These are phyloP conservation scores for Rhizopus stolonifer DNA, from an alignment of 371 early-diverging fungal species.

Conservation along the genomic window DNA sequence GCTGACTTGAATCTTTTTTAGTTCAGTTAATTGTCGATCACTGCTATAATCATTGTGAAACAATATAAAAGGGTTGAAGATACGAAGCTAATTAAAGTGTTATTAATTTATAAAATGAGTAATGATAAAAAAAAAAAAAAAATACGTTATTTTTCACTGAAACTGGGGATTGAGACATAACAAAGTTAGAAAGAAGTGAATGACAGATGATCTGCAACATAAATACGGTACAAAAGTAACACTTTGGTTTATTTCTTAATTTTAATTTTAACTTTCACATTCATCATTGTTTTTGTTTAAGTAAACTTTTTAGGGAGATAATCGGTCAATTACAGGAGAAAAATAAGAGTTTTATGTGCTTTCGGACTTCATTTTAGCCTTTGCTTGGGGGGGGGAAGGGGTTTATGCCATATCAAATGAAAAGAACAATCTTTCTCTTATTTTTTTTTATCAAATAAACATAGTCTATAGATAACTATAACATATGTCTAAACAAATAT, in stretches of 20 bases:
- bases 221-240: not conserved
- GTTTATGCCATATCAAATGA: no score
- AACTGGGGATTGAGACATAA: not conserved
- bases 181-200: not conserved
- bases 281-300: not conserved
- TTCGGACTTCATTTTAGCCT: no score
- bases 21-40: slow-evolving; percentile 16
- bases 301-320: not conserved
- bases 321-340: not conserved
- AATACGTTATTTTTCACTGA: not conserved
- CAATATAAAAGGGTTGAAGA: slow-evolving; percentile 27
- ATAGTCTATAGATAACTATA: no score
- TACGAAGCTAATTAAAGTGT: slow-evolving; percentile 13
- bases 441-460: no score
- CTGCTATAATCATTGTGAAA: slow-evolving; percentile 21
- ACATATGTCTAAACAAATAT: no score
- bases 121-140: not conserved
- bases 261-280: not conserved
- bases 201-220: slow-evolving; percentile 2
- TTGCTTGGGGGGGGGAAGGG: no score
- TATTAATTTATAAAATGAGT: not conserved
- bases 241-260: not conserved
- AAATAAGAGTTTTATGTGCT: not conserved
- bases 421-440: no score
- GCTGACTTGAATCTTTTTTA: slow-evolving; percentile 19